phyloP scores from a whole-genome alignment of 768 basidiomycete species.

The Tylopilus subfusipes region DNA sequence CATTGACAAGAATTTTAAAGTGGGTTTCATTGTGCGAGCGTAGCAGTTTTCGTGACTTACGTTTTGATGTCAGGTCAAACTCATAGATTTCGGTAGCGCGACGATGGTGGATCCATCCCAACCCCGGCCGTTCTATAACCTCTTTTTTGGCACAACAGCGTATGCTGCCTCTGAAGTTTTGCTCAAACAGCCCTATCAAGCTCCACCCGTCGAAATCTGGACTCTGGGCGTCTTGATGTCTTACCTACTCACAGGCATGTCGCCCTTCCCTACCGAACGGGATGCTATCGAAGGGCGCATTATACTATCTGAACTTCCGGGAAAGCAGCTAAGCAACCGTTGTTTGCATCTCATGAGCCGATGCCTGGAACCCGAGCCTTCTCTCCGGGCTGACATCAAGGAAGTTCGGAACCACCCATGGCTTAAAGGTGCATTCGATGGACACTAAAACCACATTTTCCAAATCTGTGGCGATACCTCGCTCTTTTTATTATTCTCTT shows the following conservation, averaged over 20 bases:
- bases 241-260: conserved; percentile 87
- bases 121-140: conserved; percentile 63
- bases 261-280: conserved; percentile 87
- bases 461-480: conserved; percentile 8
- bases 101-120: conserved; percentile 63
- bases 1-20: conserved; percentile 70
- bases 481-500: not conserved
- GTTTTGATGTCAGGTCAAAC: conserved; percentile 61
- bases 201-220: conserved; percentile 95
- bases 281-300: conserved; percentile 71
- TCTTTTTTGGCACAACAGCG: conserved; percentile 92
- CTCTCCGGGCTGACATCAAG: conserved; percentile 72
- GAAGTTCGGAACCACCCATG: conserved; percentile 86
- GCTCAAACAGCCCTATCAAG: conserved; percentile 82
- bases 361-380: conserved; percentile 84
- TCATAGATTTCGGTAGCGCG: conserved; percentile 95
- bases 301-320: conserved; percentile 42
- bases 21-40: conserved; percentile 23
- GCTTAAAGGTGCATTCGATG: conserved; percentile 42
- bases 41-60: conserved; percentile 9
- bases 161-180: conserved; percentile 96
- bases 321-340: conserved; percentile 38
- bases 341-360: conserved; percentile 63
- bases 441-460: conserved; percentile 9
- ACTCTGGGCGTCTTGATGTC: conserved; percentile 92